These are phyloP conservation scores for Colletotrichum sp. DNA, from an alignment of 2,329 filamentous ascomycete species.

Conservation along the genomic window DNA sequence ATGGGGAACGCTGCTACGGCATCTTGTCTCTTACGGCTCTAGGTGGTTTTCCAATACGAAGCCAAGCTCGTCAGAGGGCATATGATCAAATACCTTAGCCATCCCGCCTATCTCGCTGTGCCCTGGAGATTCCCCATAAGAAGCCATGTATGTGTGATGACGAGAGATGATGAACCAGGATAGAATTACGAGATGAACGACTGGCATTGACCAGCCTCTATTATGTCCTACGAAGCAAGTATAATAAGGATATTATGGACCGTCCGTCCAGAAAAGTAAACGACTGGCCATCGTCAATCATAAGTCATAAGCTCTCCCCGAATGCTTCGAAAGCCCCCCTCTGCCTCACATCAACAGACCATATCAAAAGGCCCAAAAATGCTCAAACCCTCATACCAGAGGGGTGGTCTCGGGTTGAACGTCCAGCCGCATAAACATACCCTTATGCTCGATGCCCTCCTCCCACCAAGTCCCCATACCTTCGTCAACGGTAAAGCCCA, in stretches of 20 bases:
- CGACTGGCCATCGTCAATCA: not conserved
- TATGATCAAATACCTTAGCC: slow-evolving; percentile 31
- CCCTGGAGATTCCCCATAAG: not conserved
- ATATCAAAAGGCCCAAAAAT: not conserved
- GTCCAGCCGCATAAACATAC: slow-evolving; percentile 71
- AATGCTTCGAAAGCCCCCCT: not conserved
- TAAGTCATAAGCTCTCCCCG: not conserved
- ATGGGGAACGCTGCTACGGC: slow-evolving; percentile 48
- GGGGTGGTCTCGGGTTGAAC: not conserved
- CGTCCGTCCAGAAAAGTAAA: not conserved
- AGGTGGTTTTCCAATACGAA: slow-evolving; percentile 42
- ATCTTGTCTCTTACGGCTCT: slow-evolving; percentile 26
- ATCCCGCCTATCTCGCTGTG: slow-evolving; percentile 1
- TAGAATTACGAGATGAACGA: not conserved
- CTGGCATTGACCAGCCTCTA: not conserved
- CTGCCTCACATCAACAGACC: not conserved
- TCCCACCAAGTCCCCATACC: slow-evolving; percentile 80
- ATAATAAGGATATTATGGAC: not conserved
- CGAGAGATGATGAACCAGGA: not conserved
- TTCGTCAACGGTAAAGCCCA: slow-evolving; percentile 78
- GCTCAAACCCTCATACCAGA: not conserved
- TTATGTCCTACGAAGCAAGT: not conserved
- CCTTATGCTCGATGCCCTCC: slow-evolving; percentile 83
- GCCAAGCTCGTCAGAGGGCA: slow-evolving; percentile 41
- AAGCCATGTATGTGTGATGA: not conserved